These are phyloP conservation scores for Ormosia emarginata DNA, from an alignment of 306 rosid genomes.

Conservation along the genomic window DNA sequence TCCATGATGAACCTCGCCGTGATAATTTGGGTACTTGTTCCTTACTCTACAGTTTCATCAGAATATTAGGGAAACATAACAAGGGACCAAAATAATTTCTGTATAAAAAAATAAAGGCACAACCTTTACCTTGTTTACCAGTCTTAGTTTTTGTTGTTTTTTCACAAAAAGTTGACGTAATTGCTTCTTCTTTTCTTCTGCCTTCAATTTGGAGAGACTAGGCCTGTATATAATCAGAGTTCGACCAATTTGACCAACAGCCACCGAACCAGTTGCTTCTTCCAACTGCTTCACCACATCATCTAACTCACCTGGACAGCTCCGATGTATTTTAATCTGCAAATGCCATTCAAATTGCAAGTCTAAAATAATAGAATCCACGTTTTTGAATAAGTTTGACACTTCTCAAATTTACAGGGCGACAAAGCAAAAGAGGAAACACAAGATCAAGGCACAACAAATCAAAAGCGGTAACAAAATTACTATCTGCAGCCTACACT, in stretches of 20 bases:
- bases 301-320: constrained; percentile 83
- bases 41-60: constrained; percentile 41
- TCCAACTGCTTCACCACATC: constrained; percentile 68
- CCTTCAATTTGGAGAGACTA: constrained; percentile 78
- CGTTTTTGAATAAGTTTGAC: not conserved
- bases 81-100: not conserved
- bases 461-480: not conserved
- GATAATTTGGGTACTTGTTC: constrained; percentile 33
- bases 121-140: constrained; percentile 25
- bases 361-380: not conserved
- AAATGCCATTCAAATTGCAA: constrained; percentile 9
- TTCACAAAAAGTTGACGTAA: constrained; percentile 37
- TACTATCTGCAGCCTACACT: not conserved
- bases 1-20: constrained; percentile 52
- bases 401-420: not conserved
- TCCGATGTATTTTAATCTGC: constrained; percentile 82
- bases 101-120: not conserved
- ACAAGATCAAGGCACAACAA: not conserved
- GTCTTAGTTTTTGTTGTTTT: constrained; percentile 36
- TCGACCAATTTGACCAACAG: constrained; percentile 72
- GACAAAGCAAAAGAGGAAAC: not conserved
- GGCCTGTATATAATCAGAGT: constrained; percentile 77
- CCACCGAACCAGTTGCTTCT: constrained; percentile 70
- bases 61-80: not conserved
- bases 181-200: constrained; percentile 72